phyloP scores from a whole-genome alignment of 257 asterid genomes.

The Plantago elongata region DNA sequence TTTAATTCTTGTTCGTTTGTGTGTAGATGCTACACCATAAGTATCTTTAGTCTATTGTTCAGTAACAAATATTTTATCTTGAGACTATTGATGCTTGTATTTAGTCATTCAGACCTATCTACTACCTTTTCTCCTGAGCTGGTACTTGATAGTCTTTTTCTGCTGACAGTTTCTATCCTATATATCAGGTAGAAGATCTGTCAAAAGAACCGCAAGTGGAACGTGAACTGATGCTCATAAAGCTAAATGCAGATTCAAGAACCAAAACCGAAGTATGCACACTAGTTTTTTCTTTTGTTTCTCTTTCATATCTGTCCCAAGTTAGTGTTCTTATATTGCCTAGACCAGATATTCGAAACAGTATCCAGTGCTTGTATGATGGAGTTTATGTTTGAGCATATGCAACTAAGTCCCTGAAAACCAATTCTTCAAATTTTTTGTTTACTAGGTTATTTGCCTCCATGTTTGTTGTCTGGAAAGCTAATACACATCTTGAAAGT shows the following conservation, averaged over 20 bases:
- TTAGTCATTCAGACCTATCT: not conserved
- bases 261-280: conserved; percentile 61
- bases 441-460: too few relatives aligned
- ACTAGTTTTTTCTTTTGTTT: not conserved
- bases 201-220: conserved; percentile 79
- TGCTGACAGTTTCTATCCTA: conserved; percentile 15
- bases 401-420: too few relatives aligned
- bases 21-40: not conserved
- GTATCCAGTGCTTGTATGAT: too few relatives aligned
- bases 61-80: conserved; percentile 6
- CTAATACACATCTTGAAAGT: too few relatives aligned
- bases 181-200: conserved; percentile 69
- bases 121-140: conserved; percentile 13
- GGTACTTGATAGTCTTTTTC: conserved; percentile 5
- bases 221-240: conserved; percentile 84
- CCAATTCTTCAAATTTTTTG: too few relatives aligned
- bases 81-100: not conserved
- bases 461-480: too few relatives aligned
- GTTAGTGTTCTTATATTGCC: conserved; percentile 1
- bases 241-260: conserved; percentile 58
- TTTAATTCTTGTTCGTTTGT: not conserved
- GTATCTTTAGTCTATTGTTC: not conserved
- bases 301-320: not conserved
- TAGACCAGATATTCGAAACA: too few relatives aligned
- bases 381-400: too few relatives aligned